Conservation (phyloP, 371 early-diverging fungal species). For the Entomophthora muscae region DNA sequence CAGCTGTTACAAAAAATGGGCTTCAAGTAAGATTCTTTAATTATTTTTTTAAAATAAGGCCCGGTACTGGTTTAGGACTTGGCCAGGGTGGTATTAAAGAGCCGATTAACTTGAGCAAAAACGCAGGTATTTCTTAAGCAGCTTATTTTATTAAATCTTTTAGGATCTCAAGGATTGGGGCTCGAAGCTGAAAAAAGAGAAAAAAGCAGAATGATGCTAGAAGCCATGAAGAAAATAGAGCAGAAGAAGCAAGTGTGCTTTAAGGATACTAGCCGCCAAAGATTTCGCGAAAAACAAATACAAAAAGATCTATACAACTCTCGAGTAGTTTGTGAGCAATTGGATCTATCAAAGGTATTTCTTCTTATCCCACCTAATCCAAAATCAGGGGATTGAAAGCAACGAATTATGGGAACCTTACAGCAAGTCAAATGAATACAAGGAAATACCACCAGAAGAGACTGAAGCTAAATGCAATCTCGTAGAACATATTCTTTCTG, state of each 20-base stretch:
- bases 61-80: not conserved
- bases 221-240: not conserved
- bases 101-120: not conserved
- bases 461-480: not conserved
- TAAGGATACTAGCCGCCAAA: not conserved
- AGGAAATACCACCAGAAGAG: not conserved
- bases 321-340: constrained; percentile 1
- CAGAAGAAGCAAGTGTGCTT: not conserved
- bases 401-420: not conserved
- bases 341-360: not conserved
- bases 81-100: not conserved
- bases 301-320: not conserved
- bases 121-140: not conserved
- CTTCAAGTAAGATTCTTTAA: not conserved
- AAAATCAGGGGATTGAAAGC: not conserved
- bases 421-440: not conserved
- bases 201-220: not conserved
- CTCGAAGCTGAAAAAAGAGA: not conserved
- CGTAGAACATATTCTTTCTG: not conserved
- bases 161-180: not conserved
- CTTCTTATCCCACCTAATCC: not conserved
- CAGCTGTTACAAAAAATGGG: not conserved
- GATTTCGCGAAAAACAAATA: not conserved
- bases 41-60: not conserved
- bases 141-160: not conserved